Conservation (phyloP, 345 rosid species). For the Bruguiera sexangula region DNA sequence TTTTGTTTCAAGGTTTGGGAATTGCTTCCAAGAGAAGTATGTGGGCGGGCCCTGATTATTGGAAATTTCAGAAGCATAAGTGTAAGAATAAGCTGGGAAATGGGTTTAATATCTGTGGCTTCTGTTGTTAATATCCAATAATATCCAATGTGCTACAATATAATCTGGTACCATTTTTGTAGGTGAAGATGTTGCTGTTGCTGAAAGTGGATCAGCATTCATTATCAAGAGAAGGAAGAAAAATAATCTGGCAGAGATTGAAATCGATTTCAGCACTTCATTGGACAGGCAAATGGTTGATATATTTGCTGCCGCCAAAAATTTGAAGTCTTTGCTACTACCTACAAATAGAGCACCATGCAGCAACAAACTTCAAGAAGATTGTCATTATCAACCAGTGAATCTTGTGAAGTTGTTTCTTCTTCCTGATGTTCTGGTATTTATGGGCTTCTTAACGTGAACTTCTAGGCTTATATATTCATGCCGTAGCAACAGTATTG, state of each 20-base stretch:
- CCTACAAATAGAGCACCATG: slow-evolving; percentile 64
- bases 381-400: slow-evolving; percentile 96
- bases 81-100: slow-evolving; percentile 28
- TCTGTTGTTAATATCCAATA: too few species aligned
- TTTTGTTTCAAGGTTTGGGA: slow-evolving; percentile 65
- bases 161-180: slow-evolving; percentile 8
- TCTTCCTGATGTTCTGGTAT: slow-evolving; percentile 76
- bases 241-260: slow-evolving; percentile 62
- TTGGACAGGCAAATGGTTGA: slow-evolving; percentile 63
- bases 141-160: too few species aligned
- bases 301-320: slow-evolving; percentile 78
- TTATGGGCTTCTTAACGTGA: too few species aligned
- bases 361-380: slow-evolving; percentile 76
- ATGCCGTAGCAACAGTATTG: too few species aligned
- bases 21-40: slow-evolving; percentile 67
- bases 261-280: slow-evolving; percentile 68
- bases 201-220: slow-evolving; percentile 43
- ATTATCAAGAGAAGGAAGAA: slow-evolving; percentile 55
- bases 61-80: slow-evolving; percentile 81
- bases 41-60: slow-evolving; percentile 99
- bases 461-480: too few species aligned
- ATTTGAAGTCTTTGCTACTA: slow-evolving; percentile 63
- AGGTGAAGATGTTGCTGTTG: slow-evolving; percentile 44
- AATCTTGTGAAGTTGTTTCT: slow-evolving; percentile 79
- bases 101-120: too few species aligned